Evolutionary conservation across 2,329 filamentous ascomycete genomes (phyloP).

Genomic region (Fusarium sarcochroum): DNA sequence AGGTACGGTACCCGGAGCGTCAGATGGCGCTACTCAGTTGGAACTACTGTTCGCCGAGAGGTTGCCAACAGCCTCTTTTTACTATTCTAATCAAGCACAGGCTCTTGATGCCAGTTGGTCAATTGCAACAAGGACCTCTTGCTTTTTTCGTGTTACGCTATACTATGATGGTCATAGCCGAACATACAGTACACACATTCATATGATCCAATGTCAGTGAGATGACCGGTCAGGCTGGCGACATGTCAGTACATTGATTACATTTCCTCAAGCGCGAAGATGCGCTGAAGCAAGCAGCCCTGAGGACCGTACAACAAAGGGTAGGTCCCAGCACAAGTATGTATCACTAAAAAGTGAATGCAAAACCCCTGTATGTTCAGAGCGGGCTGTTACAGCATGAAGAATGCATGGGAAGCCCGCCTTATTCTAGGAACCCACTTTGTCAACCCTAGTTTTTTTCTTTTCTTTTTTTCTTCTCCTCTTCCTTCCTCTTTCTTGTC

Average conservation of each 20-base stretch:
- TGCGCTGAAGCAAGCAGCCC: conserved; percentile 18
- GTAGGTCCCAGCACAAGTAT: background rate
- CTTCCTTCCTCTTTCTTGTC: conserved; percentile 3
- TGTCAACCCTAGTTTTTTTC: background rate
- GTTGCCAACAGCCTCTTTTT: conserved; percentile 9
- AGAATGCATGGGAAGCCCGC: background rate
- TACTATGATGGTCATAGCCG: background rate
- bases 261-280: conserved; percentile 18
- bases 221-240: conserved; percentile 19
- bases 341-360: background rate
- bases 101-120: conserved; percentile 2
- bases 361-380: background rate
- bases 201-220: background rate
- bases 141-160: conserved; percentile 11
- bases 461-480: background rate
- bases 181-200: conserved; percentile 6
- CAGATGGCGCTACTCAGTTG: conserved; percentile 18
- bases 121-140: background rate
- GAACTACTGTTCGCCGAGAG: conserved; percentile 1
- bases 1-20: conserved; percentile 30
- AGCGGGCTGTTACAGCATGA: conserved; percentile 6
- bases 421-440: background rate
- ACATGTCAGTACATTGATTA: conserved; percentile 1
- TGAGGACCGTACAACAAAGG: conserved; percentile 6
- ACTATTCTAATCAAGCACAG: background rate